These are phyloP conservation scores for Picea engelmannii DNA, from an alignment of 83 land plant species.

Conservation along the genomic window DNA sequence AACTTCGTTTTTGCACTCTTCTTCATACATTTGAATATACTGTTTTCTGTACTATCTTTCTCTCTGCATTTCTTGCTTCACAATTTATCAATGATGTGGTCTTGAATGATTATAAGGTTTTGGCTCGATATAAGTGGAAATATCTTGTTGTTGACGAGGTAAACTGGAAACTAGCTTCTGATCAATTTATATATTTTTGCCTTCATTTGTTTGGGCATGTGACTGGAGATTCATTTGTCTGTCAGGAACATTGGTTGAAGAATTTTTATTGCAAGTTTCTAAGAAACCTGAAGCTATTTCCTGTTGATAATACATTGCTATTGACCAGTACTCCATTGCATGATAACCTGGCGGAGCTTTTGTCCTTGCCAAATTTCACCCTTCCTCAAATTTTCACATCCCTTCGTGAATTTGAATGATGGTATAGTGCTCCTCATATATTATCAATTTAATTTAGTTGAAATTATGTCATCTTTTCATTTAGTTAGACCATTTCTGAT, in stretches of 20 bases:
- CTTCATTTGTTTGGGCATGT: not conserved
- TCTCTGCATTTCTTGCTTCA: no score
- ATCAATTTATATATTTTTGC: not conserved
- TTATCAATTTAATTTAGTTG: no score
- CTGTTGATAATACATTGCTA: constrained; percentile 69
- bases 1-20: no score
- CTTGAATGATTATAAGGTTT: constrained; percentile 56
- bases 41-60: no score
- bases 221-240: not conserved
- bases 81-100: constrained; percentile 48
- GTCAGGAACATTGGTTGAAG: constrained; percentile 88
- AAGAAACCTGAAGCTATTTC: constrained; percentile 66
- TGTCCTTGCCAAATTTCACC: constrained; percentile 91
- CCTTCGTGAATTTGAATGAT: constrained; percentile 83
- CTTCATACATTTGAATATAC: no score
- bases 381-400: constrained; percentile 91
- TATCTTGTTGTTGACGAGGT: constrained; percentile 95
- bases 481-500: no score
- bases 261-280: constrained; percentile 75
- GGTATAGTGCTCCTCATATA: constrained; percentile 37
- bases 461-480: no score
- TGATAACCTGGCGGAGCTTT: constrained; percentile 88
- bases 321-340: constrained; percentile 95
- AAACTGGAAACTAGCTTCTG: not conserved
- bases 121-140: constrained; percentile 75